Evolutionary conservation across 2,329 filamentous ascomycete species (phyloP).

Genomic region (Corynespora cassiicola): DNA sequence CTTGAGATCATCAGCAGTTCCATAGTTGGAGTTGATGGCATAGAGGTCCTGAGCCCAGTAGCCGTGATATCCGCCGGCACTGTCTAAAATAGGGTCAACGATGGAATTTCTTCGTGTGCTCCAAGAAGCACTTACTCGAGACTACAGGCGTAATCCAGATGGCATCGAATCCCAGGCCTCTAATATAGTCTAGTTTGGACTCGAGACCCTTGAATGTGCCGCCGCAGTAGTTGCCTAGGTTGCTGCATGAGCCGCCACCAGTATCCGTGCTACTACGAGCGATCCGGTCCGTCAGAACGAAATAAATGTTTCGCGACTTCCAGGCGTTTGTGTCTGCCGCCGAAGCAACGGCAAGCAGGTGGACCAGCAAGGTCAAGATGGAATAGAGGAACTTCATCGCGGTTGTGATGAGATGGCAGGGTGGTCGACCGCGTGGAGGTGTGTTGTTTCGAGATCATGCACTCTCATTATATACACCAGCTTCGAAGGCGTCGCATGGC

Average conservation of each 20-base stretch:
- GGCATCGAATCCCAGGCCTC: conserved; percentile 57
- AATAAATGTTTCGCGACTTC: conserved; percentile 47
- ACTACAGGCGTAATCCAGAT: conserved; percentile 54
- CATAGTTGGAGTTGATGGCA: conserved; percentile 57
- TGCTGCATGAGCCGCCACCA: conserved; percentile 35
- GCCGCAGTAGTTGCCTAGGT: conserved; percentile 54
- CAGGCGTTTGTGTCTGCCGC: conserved; percentile 41
- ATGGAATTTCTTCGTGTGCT: conserved; percentile 24
- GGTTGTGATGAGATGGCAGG: background rate
- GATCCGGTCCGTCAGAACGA: conserved; percentile 44
- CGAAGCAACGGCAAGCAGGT: conserved; percentile 22
- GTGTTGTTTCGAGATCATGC: no score
- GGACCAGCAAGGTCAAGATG: conserved; percentile 21
- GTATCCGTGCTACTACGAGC: conserved; percentile 40
- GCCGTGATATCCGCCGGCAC: conserved; percentile 57
- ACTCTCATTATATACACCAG: no score
- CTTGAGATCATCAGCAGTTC: conserved; percentile 54
- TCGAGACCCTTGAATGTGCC: conserved; percentile 59
- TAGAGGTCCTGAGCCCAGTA: conserved; percentile 59
- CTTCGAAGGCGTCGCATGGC: no score
- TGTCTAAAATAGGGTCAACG: no score
- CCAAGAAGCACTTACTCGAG: conserved; percentile 32
- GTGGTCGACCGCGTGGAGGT: no score
- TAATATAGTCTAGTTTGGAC: conserved; percentile 58
- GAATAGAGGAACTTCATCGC: conserved; percentile 20